Evolutionary conservation across 1,139 yeast species (phyloP).

Genomic region (Nakaseomyces glabratus): DNA sequence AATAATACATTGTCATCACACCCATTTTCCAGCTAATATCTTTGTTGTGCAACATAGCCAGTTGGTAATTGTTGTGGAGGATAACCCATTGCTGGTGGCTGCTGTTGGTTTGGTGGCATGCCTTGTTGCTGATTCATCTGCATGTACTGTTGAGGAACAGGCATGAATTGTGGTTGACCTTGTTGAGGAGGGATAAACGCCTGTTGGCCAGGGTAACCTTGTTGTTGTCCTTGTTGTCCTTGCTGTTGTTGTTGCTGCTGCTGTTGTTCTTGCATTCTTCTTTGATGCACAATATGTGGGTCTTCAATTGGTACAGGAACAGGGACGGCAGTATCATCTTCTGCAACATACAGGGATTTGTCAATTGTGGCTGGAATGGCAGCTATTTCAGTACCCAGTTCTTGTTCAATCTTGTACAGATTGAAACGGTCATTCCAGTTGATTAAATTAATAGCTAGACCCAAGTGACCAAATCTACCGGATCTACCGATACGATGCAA

Average conservation of each 20-base stretch:
- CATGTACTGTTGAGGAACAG: slow-evolving; percentile 12
- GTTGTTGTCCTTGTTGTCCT: slow-evolving; percentile 12
- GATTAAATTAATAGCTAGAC: slow-evolving; percentile 92
- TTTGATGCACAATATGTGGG: slow-evolving; percentile 13
- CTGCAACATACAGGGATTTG: slow-evolving; percentile 80
- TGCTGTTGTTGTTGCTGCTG: slow-evolving; percentile 9
- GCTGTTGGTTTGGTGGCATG: slow-evolving; percentile 12
- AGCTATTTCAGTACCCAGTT: slow-evolving; percentile 92
- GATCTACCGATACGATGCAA: slow-evolving; percentile 98
- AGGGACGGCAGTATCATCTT: slow-evolving; percentile 67
- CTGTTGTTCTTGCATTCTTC: slow-evolving; percentile 5
- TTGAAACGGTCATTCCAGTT: slow-evolving; percentile 96
- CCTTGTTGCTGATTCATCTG: slow-evolving; percentile 13
- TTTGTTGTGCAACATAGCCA: slow-evolving; percentile 5
- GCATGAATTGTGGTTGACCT: slow-evolving; percentile 16
- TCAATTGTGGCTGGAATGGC: slow-evolving; percentile 93
- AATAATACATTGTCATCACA: slow-evolving; percentile 9
- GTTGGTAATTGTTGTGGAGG: slow-evolving; percentile 7
- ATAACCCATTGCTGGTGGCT: slow-evolving; percentile 6
- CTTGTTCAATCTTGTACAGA: slow-evolving; percentile 91
- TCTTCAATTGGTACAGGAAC: slow-evolving; percentile 70
- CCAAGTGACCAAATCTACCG: slow-evolving; percentile 97
- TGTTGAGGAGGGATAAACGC: slow-evolving; percentile 20
- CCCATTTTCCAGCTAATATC: background rate
- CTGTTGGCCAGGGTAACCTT: slow-evolving; percentile 13